Conservation (phyloP, 2,329 filamentous ascomycete species). For the Claviceps sp. region DNA sequence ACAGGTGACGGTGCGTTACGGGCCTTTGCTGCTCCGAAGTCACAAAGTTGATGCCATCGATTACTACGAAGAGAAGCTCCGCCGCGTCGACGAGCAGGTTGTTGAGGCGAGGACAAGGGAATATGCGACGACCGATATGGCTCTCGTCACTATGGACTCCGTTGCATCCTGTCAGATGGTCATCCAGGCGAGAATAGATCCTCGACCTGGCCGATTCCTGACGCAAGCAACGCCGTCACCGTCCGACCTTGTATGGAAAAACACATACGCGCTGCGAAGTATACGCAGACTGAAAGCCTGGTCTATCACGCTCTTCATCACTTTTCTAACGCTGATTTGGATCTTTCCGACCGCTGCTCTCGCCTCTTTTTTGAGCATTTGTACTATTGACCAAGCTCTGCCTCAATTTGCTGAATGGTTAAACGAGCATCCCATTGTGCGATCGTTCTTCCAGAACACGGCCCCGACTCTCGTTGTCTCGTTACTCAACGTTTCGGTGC, state of each 20-base stretch:
- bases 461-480: conserved; percentile 77
- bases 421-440: conserved; percentile 51
- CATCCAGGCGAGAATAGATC: conserved; percentile 85
- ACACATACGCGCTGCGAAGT: conserved; percentile 70
- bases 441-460: conserved; percentile 73
- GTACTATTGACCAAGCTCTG: conserved; percentile 61
- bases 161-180: conserved; percentile 91
- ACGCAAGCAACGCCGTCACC: conserved; percentile 81
- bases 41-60: conserved; percentile 80
- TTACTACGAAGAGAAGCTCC: conserved; percentile 80
- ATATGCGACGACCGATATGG: conserved; percentile 67
- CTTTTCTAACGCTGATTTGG: conserved; percentile 77
- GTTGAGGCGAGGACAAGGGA: conserved; percentile 54
- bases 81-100: conserved; percentile 65
- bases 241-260: conserved; percentile 86
- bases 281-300: conserved; percentile 67
- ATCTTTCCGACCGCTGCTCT: conserved; percentile 68
- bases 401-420: conserved; percentile 58
- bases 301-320: conserved; percentile 72
- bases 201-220: conserved; percentile 71
- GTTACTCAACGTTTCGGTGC: conserved; percentile 76
- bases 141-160: conserved; percentile 95
- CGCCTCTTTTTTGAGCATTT: conserved; percentile 66
- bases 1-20: conserved; percentile 63
- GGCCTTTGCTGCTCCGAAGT: conserved; percentile 57